Evolutionary conservation across 192 early-diverging fungal genomes (phyloP).

Genomic region (Gaertneriomyces sp.): DNA sequence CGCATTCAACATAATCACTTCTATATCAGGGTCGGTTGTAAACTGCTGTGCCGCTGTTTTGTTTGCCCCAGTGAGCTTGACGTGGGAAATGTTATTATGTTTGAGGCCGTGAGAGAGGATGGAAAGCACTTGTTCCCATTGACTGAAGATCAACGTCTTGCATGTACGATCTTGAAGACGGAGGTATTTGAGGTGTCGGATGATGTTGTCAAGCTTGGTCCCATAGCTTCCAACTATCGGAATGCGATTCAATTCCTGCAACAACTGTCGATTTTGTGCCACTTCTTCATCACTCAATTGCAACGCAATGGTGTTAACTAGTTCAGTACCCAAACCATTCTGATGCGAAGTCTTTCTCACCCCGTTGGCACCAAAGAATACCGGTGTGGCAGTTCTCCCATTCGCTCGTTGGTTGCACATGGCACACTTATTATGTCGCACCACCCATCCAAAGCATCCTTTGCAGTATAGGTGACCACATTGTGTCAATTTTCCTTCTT

Average conservation of each 20-base stretch:
- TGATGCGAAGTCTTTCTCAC: neutral
- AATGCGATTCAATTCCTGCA: no score
- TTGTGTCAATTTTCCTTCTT: slow-evolving; percentile 35
- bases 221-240: slow-evolving; percentile 36
- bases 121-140: slow-evolving; percentile 50
- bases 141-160: slow-evolving; percentile 50
- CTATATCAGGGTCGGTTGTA: slow-evolving; percentile 24
- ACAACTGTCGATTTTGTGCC: no score
- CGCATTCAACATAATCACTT: slow-evolving; percentile 50
- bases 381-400: neutral
- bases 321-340: neutral
- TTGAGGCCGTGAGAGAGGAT: slow-evolving; percentile 35
- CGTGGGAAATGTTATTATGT: slow-evolving; percentile 38
- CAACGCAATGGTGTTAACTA: neutral
- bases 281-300: no score
- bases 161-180: slow-evolving; percentile 25
- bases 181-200: slow-evolving; percentile 43
- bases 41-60: slow-evolving; percentile 26
- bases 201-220: slow-evolving; percentile 48
- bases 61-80: slow-evolving; percentile 15
- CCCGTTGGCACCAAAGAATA: slow-evolving; percentile 4
- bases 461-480: slow-evolving; percentile 46
- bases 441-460: slow-evolving; percentile 33
- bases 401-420: slow-evolving; percentile 34
- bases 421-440: slow-evolving; percentile 39